Conservation (phyloP, 192 early-diverging fungal genomes). For the Umbelopsis sp. region DNA sequence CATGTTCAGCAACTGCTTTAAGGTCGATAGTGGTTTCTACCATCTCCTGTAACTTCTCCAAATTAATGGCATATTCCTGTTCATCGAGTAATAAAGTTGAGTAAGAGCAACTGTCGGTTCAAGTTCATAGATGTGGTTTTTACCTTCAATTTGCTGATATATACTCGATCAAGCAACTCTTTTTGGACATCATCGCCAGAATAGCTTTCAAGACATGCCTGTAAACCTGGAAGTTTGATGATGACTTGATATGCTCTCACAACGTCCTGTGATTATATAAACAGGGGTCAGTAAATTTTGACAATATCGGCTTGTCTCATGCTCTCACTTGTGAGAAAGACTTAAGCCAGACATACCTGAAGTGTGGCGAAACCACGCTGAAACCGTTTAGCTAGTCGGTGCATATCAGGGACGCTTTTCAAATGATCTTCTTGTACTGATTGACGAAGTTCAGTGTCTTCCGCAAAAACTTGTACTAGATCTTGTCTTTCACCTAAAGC, state of each 20-base stretch:
- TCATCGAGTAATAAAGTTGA: not conserved
- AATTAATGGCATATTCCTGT: slow-evolving; percentile 52
- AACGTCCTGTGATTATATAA: slow-evolving; percentile 62
- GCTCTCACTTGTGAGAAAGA: too few relatives aligned
- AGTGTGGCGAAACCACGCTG: slow-evolving; percentile 75
- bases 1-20: slow-evolving; percentile 80
- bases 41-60: slow-evolving; percentile 74
- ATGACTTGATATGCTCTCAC: slow-evolving; percentile 89
- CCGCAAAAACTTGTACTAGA: slow-evolving; percentile 70
- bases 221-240: slow-evolving; percentile 66
- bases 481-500: slow-evolving; percentile 64
- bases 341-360: slow-evolving; percentile 41
- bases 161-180: slow-evolving; percentile 53
- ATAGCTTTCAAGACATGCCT: slow-evolving; percentile 57
- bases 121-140: not conserved
- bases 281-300: too few relatives aligned
- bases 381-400: slow-evolving; percentile 85
- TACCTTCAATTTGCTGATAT: slow-evolving; percentile 51
- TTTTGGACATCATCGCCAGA: slow-evolving; percentile 22
- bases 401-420: slow-evolving; percentile 86
- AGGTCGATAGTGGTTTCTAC: slow-evolving; percentile 93
- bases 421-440: slow-evolving; percentile 71
- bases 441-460: slow-evolving; percentile 68
- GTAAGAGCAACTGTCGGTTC: too few relatives aligned
- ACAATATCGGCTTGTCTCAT: too few relatives aligned